Evolutionary conservation across 192 early-diverging fungal species (phyloP).

Genomic region (Polychytrium aggregatum): DNA sequence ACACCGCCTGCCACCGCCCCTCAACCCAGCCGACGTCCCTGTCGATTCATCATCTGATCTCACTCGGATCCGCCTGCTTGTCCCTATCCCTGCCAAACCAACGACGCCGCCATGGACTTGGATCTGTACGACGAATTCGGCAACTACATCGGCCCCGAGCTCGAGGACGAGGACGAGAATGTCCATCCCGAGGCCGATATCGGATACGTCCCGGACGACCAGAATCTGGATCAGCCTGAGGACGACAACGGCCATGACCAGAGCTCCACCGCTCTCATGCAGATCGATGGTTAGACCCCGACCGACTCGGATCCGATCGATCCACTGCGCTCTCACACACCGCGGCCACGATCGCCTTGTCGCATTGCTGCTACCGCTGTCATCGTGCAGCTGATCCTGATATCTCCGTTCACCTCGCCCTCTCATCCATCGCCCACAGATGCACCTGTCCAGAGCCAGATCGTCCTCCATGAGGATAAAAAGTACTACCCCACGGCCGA

Average conservation of each 20-base stretch:
- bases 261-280: constrained; percentile 34
- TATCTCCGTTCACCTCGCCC: too few relatives aligned
- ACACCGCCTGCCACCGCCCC: too few relatives aligned
- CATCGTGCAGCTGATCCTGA: too few relatives aligned
- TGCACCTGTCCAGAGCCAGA: constrained; percentile 35
- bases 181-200: constrained; percentile 9
- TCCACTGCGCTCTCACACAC: neutral
- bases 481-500: constrained; percentile 96
- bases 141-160: constrained; percentile 97
- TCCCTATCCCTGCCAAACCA: too few relatives aligned
- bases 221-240: constrained; percentile 24
- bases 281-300: constrained; percentile 42
- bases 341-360: neutral
- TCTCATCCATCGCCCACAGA: neutral
- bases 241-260: constrained; percentile 19
- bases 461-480: constrained; percentile 97
- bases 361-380: neutral
- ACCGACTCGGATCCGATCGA: neutral
- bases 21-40: too few relatives aligned
- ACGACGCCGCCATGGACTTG: neutral
- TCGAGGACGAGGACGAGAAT: constrained; percentile 50
- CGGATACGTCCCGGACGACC: constrained; percentile 40
- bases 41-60: too few relatives aligned
- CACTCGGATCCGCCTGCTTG: too few relatives aligned
- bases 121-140: constrained; percentile 46